Percentiles rank a stretch among this genome's conserved stretches.
phyloP scores from a whole-genome alignment of 129 eudicot species.

The Flaveria sonorensis region DNA sequence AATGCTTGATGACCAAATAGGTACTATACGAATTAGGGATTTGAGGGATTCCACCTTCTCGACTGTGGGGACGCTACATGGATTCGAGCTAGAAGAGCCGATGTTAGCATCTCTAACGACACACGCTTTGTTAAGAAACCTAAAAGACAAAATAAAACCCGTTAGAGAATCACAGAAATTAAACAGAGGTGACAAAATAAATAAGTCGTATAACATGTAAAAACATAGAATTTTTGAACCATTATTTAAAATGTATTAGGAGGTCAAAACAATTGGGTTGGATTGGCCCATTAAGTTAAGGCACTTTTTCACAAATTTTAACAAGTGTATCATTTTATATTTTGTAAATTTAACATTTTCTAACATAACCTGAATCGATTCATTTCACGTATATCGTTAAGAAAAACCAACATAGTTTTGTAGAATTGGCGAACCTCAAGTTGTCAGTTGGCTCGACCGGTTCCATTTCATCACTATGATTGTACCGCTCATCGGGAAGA shows the following conservation, averaged over 20 bases:
- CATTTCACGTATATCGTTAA: too few species aligned
- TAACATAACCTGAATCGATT: too few species aligned
- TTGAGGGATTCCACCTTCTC: conserved; percentile 64
- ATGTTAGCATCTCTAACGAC: conserved; percentile 41
- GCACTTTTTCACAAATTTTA: too few species aligned
- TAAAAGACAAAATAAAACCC: not conserved
- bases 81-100: conserved; percentile 41
- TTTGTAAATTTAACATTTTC: too few species aligned
- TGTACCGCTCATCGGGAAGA: conserved; percentile 28
- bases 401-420: too few species aligned
- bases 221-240: too few species aligned
- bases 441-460: conserved; percentile 34
- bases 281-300: too few species aligned
- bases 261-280: too few species aligned
- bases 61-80: conserved; percentile 57
- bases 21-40: conserved; percentile 47
- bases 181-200: too few species aligned
- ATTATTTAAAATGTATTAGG: too few species aligned
- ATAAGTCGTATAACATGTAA: too few species aligned
- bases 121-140: conserved; percentile 76
- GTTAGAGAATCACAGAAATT: not conserved
- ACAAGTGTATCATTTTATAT: too few species aligned
- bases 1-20: conserved; percentile 60
- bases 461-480: conserved; percentile 30
- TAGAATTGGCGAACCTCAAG: conserved; percentile 34